These are phyloP conservation scores for Aspergillus novofumigatus DNA, from an alignment of 2,329 filamentous ascomycete genomes.

Conservation along the genomic window DNA sequence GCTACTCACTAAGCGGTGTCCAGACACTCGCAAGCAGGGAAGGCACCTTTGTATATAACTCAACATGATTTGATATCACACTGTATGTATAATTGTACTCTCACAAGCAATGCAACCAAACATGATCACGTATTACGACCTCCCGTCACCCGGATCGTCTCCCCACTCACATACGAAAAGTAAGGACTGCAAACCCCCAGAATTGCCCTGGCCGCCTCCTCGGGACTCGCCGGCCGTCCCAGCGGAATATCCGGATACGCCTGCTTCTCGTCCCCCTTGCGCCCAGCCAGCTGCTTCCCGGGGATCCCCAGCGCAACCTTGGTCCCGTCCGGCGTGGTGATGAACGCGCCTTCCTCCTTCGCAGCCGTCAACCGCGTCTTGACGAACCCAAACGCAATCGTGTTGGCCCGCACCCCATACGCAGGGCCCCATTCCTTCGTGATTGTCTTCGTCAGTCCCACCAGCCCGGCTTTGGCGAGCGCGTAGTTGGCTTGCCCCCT, in stretches of 20 bases:
- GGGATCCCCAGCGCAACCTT: conserved; percentile 74
- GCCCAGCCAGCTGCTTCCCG: conserved; percentile 46
- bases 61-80: neutral
- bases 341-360: conserved; percentile 79
- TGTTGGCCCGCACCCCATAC: conserved; percentile 80
- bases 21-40: too few relatives aligned
- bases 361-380: conserved; percentile 74
- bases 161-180: conserved; percentile 79
- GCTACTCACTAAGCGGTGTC: neutral
- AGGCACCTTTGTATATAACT: neutral
- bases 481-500: conserved; percentile 83
- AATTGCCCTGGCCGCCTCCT: conserved; percentile 74
- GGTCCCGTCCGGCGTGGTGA: conserved; percentile 70
- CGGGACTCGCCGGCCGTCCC: conserved; percentile 69
- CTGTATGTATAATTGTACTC: neutral
- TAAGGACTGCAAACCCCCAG: conserved; percentile 76
- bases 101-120: conserved; percentile 1
- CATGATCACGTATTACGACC: conserved; percentile 57
- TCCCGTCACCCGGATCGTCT: conserved; percentile 83
- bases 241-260: conserved; percentile 70
- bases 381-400: conserved; percentile 79
- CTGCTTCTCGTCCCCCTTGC: conserved; percentile 31
- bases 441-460: conserved; percentile 80
- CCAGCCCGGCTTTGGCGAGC: conserved; percentile 77
- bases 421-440: conserved; percentile 86